Evolutionary conservation across 2,329 filamentous ascomycete species (phyloP).

Genomic region (Epicoccum nigrum): DNA sequence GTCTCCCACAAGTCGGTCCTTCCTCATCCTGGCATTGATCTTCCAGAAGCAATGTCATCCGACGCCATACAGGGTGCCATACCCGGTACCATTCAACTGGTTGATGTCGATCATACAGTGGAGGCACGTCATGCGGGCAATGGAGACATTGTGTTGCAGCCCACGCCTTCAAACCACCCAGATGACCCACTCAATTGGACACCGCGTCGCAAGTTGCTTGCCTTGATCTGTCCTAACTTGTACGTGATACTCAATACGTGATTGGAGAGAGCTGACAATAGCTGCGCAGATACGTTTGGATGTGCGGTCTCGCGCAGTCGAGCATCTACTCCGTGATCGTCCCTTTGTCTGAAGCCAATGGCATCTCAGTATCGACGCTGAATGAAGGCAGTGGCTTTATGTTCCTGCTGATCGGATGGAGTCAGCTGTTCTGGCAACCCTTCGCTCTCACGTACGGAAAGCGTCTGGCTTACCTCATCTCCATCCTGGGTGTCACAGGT

Average conservation of each 20-base stretch:
- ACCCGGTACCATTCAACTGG: conserved; percentile 53
- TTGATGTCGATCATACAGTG: conserved; percentile 50
- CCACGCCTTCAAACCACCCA: conserved; percentile 43
- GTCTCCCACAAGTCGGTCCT: conserved; percentile 1
- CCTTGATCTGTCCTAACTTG: conserved; percentile 33
- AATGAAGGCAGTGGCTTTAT: conserved; percentile 60
- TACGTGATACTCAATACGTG: neutral
- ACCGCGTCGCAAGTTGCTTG: conserved; percentile 32
- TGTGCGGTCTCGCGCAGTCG: conserved; percentile 56
- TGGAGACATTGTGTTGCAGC: conserved; percentile 52
- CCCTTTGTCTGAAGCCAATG: conserved; percentile 56
- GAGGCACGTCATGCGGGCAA: conserved; percentile 44
- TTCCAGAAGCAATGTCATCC: conserved; percentile 1
- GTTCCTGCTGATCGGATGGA: conserved; percentile 61
- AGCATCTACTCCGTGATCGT: conserved; percentile 59
- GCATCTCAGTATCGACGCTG: conserved; percentile 52
- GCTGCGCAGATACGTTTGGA: conserved; percentile 53
- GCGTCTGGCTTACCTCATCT: conserved; percentile 55
- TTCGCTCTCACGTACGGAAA: conserved; percentile 61
- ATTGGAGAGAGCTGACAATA: too few relatives aligned
- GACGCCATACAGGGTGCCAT: conserved; percentile 40
- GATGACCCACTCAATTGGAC: conserved; percentile 47
- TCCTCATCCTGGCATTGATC: neutral
- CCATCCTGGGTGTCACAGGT: conserved; percentile 48
- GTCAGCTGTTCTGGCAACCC: conserved; percentile 60